These are phyloP conservation scores for Fragaria vesca DNA, from an alignment of 306 rosid species.

Conservation along the genomic window DNA sequence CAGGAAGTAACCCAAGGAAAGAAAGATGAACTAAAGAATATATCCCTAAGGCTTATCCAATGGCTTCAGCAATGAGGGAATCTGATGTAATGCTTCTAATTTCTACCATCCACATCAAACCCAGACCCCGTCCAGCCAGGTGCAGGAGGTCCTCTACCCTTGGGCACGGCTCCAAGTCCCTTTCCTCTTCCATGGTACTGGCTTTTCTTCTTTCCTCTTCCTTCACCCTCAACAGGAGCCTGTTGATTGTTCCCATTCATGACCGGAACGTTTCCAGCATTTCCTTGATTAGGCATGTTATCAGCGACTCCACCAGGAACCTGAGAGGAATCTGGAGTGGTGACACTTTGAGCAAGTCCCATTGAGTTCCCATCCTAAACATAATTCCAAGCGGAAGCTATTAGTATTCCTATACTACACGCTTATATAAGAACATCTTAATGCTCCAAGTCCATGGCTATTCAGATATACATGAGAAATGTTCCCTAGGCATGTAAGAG, in stretches of 20 bases:
- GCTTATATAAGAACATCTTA: neutral
- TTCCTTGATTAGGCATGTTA: constrained; percentile 42
- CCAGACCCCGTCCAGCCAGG: constrained; percentile 96
- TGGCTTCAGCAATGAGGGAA: constrained; percentile 17
- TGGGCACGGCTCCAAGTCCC: constrained; percentile 79
- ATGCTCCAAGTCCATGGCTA: neutral
- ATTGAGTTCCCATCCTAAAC: constrained; percentile 53
- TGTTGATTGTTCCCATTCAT: constrained; percentile 48
- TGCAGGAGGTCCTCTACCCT: constrained; percentile 63
- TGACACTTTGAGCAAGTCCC: constrained; percentile 38
- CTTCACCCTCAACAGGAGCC: constrained; percentile 54
- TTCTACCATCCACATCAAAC: constrained; percentile 79
- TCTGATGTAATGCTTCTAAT: constrained; percentile 19
- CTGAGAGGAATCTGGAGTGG: constrained; percentile 41
- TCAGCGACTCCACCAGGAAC: constrained; percentile 32
- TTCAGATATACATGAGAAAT: neutral
- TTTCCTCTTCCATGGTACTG: constrained; percentile 75
- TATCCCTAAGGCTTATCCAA: constrained; percentile 26
- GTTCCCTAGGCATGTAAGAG: neutral
- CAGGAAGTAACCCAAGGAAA: constrained; percentile 16
- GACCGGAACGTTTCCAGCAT: constrained; percentile 36
- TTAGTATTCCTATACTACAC: neutral
- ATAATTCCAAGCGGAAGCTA: constrained; percentile 28
- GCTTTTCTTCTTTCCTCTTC: constrained; percentile 65
- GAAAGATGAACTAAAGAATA: constrained; percentile 21